Base-by-base conservation (phyloP, 768 basidiomycete species). In the Aureoboletus auriporus region DNA sequence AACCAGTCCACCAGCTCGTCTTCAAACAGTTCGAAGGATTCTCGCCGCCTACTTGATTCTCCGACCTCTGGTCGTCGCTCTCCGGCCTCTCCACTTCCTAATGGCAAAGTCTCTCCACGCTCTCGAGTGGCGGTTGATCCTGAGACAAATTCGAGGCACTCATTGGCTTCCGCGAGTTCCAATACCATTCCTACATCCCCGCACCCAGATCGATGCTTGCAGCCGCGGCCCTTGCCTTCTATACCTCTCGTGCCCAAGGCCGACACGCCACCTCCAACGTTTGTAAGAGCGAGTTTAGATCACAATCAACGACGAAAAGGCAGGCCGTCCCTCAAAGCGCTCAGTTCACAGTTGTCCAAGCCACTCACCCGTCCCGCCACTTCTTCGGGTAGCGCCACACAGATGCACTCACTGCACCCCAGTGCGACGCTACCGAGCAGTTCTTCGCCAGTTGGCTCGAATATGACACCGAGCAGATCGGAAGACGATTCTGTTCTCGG, bases 301-400 rank as follows among this genome's bases (percentile, higher is more conserved):
- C 35, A 57, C 35, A 27, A 40, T 38, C 53, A 39, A 13, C 57
- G 53, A 38, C 58, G 50, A 36, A 60, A 30, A 14, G 41, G 27
- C 31, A 36, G 26, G 6, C 31, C 51, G 8, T 51, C 50, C 17
- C 36, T 41, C 14, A 46, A 14, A 16, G 53, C 47, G n/a, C 26
- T 39, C 14, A 8, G 49, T 17, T 27, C 44, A 1, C 14, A 10
- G 8, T 47, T 45, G 28, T 47, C 59, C 50, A 61, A 49, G 56
- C 37, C 61, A 0, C 47, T 56, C 6, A 46, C 52, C 11, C 68
- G 75, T 17, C 73, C 76, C 27, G 65, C 74, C 13, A 75, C 75
- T 10, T 71, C 74, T 40, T 63, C 67, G n/a, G 66, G 69, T 20
- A 28, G 57, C n/a, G 40, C 51, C 0, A 52, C 54, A 34, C 50